Evolutionary conservation across 1,139 yeast species (phyloP), one percentile per base, ranked within the genome.

Genomic region (Kurtzmaniella quercitrusa): DNA sequence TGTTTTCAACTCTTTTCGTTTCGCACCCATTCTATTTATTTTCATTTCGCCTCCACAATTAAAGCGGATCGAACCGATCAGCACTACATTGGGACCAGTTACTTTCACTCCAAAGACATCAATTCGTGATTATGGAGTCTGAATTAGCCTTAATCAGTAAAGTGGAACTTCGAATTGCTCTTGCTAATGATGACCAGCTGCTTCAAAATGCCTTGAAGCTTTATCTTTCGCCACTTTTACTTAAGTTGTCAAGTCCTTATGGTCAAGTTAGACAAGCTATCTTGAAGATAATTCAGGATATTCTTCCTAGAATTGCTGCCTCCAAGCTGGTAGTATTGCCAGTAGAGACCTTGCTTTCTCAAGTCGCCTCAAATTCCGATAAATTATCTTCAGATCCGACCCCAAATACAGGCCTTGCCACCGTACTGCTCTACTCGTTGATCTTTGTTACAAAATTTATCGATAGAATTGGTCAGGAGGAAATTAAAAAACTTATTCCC

Each of bases 151-250:
- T 85, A 45, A 72, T 86, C 37, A 80, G 80, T 56, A 83, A 80
- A 55, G 98, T 88, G 1, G 98, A 93, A 62, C 76, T 93, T 39
- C 71, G 91, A 41, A 72, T 93, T 36, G 94, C 95, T 1, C 66
- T 93, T 39, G 89, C 98, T 0, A 79, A 78, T 42, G 69, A 81
- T 1, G 87, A 84, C 43, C 70, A 63, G 2, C 85, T 84, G 54
- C 75, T 89, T 43, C 83, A 86, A 54, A 60, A 72, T 6, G 66
- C 84, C 11, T 60, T 93, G 35, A 71, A 72, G 16, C 60, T 78
- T 1, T 93, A 86, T 56, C 68, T 93, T 39, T 74, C 89, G 2
- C 97, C 98, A 1, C 60, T 91, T 33, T 63, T 93, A 33, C 67
- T 91, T 47, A 93, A 93, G 57, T 71, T 91, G 45, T 78, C 84